Evolutionary conservation across 176 grass and related monocot species (phyloP).

Genomic region (Triticum dicoccoides): DNA sequence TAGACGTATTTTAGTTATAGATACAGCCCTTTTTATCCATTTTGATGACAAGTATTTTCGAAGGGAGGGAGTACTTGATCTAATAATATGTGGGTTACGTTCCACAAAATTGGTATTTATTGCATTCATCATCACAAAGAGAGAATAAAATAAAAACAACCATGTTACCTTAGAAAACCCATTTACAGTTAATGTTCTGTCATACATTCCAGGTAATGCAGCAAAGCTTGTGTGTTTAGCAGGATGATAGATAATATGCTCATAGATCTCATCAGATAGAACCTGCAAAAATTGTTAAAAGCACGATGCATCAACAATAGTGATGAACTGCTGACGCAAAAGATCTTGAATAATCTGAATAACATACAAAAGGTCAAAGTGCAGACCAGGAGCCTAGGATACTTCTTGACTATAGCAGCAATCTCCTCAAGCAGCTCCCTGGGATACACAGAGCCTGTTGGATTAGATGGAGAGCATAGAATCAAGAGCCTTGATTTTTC

Average conservation of each 20-base stretch:
- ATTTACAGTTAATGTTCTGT: constrained; percentile 77
- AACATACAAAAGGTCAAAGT: constrained; percentile 7
- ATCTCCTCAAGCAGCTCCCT: constrained; percentile 86
- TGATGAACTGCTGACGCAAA: not conserved
- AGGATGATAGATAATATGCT: constrained; percentile 77
- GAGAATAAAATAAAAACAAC: not conserved
- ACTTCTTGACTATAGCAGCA: constrained; percentile 75
- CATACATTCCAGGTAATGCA: constrained; percentile 76
- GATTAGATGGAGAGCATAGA: constrained; percentile 94
- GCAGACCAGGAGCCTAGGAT: constrained; percentile 84
- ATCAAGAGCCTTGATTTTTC: constrained; percentile 90
- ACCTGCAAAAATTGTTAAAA: constrained; percentile 54
- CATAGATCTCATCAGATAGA: constrained; percentile 84
- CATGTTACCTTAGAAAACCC: constrained; percentile 70
- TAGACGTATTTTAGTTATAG: no score
- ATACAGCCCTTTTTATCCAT: no score
- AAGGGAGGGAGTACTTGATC: not conserved
- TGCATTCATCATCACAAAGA: not conserved
- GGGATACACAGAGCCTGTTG: constrained; percentile 91
- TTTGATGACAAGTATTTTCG: no score
- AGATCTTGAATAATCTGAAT: constrained; percentile 4
- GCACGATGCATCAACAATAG: constrained; percentile 8
- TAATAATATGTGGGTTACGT: not conserved
- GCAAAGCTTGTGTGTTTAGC: constrained; percentile 83
- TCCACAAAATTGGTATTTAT: not conserved